A percentile compares a stretch with the other conserved stretches of the same genome.
These are phyloP conservation scores for Clarireedia monteithiana DNA, from an alignment of 2,329 filamentous ascomycete species.

Conservation along the genomic window DNA sequence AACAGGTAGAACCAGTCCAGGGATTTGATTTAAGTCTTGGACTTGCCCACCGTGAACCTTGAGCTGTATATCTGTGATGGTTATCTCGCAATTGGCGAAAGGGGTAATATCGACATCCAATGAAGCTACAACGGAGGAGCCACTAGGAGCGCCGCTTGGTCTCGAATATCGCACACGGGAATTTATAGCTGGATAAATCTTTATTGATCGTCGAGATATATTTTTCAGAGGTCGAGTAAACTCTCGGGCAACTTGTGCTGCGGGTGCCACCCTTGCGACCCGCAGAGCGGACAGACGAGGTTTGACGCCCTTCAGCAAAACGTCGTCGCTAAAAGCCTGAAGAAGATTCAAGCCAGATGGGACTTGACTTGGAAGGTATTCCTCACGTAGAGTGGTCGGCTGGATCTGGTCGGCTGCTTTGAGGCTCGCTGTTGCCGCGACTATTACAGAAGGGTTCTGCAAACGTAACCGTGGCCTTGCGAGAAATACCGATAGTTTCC, in stretches of 20 bases:
- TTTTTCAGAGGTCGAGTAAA: slow-evolving; percentile 56
- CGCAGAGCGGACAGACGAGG: slow-evolving; percentile 66
- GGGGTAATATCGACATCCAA: slow-evolving; percentile 68
- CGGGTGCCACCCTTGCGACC: slow-evolving; percentile 66
- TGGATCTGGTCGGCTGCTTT: slow-evolving; percentile 41
- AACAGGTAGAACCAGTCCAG: slow-evolving; percentile 47
- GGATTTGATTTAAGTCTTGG: slow-evolving; percentile 44
- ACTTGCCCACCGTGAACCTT: slow-evolving; percentile 50
- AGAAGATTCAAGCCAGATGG: slow-evolving; percentile 71
- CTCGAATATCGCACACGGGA: slow-evolving; percentile 66
- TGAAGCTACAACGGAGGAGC: slow-evolving; percentile 57
- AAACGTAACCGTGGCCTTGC: slow-evolving; percentile 55
- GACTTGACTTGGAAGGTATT: slow-evolving; percentile 62
- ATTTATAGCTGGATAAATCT: slow-evolving; percentile 61
- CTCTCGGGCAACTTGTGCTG: slow-evolving; percentile 52
- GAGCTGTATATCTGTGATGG: slow-evolving; percentile 51
- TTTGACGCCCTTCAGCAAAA: slow-evolving; percentile 47
- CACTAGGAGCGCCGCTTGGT: slow-evolving; percentile 47
- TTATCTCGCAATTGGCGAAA: slow-evolving; percentile 59
- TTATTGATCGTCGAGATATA: slow-evolving; percentile 53
- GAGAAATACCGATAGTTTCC: slow-evolving; percentile 54
- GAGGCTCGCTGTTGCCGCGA: slow-evolving; percentile 53
- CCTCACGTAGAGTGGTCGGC: slow-evolving; percentile 39
- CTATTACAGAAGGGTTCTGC: slow-evolving; percentile 58
- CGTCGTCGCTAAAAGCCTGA: slow-evolving; percentile 62